phyloP scores from a whole-genome alignment of 2,329 filamentous ascomycete species.

The Leptographium flavum region DNA sequence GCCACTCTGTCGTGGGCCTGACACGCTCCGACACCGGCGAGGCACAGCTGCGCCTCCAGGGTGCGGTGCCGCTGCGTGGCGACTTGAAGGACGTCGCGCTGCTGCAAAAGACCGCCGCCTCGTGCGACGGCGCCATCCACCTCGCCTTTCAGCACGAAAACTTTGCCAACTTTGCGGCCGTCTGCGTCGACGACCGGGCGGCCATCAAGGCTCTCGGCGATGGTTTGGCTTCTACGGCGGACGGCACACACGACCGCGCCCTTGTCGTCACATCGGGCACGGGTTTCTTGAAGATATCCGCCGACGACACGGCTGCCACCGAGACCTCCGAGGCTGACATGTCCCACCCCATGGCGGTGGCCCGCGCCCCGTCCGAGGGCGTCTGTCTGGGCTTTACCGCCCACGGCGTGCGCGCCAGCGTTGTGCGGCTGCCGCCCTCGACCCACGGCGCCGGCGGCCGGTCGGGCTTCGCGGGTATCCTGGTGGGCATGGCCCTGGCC shows the following conservation, averaged over 20 bases:
- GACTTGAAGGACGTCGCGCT: constrained; percentile 20
- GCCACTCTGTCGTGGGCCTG: constrained; percentile 26
- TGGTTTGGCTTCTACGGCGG: constrained; percentile 11
- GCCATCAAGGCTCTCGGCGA: constrained; percentile 23
- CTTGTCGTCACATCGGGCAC: constrained; percentile 24
- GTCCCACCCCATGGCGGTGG: constrained; percentile 4
- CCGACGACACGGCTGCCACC: constrained; percentile 12
- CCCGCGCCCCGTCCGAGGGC: constrained; percentile 14
- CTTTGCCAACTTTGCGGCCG: constrained; percentile 19
- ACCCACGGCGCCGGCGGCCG: constrained; percentile 22
- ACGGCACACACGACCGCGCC: constrained; percentile 15
- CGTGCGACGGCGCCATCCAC: constrained; percentile 24
- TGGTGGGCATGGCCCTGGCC: constrained; percentile 16
- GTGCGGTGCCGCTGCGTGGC: constrained; percentile 20
- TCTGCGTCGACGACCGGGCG: constrained; percentile 16
- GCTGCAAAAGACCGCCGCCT: constrained; percentile 18
- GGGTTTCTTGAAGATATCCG: not conserved
- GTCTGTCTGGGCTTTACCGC: constrained; percentile 13
- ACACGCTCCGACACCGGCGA: constrained; percentile 20
- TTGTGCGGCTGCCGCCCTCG: constrained; percentile 24
- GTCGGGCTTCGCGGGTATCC: constrained; percentile 16
- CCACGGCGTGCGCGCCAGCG: constrained; percentile 18
- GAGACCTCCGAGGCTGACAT: constrained; percentile 17
- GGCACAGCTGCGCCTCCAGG: constrained; percentile 16
- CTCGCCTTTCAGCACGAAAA: constrained; percentile 27